Evolutionary conservation across 2,329 filamentous ascomycete genomes (phyloP), one percentile per base, ranked within the genome.

Genomic region (Colletotrichum acutatum): DNA sequence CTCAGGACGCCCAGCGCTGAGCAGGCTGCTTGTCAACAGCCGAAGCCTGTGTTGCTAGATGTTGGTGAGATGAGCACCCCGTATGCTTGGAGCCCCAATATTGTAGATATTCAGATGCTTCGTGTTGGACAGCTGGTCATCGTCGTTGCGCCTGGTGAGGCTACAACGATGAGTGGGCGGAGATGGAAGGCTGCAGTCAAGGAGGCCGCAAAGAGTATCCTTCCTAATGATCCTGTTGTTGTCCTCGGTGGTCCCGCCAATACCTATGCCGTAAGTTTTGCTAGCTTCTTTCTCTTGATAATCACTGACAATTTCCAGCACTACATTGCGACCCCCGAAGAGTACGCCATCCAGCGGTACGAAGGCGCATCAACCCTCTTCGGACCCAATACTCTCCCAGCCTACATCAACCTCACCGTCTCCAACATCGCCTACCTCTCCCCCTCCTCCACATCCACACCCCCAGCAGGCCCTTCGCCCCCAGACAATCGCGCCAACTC

Each of bases 301-400:
- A 2, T 5, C 42, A 42, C 57, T 52, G 37, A 42, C 42, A 28
- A 30, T 9, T n/a, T 11, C 14, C 22, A 72, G 26, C 94, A 96
- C 82, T 96, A 96, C 81, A 90, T 95, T 71, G 83, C 92, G 1
- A 96, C 95, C 0, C 89, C 91, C 32, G 94, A 97, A 80, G 94
- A 97, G 81, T 97, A 97, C 80, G 84, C 85, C 14, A 86, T 97
- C 58, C 96, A 98, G 83, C 92, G 96, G 11, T 98, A 98, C 83
- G 96, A 98, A 84, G 96, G 95, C n/a, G 96, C 94, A 0, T 96
- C 93, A 7, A 98, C 96, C 0, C 90, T 98, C 2, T 97, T 94
- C 80, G 96, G 96, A 0, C 93, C 89, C 2, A 91, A 95, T 81
- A 94, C 95, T 0, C 88, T 98, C 12, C 90, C 93, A 46, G 96